A percentile compares a stretch with the other conserved stretches of the same genome.
Evolutionary conservation across 2,329 filamentous ascomycete species (phyloP).

Genomic region (Arthrobotrys entomopaga): DNA sequence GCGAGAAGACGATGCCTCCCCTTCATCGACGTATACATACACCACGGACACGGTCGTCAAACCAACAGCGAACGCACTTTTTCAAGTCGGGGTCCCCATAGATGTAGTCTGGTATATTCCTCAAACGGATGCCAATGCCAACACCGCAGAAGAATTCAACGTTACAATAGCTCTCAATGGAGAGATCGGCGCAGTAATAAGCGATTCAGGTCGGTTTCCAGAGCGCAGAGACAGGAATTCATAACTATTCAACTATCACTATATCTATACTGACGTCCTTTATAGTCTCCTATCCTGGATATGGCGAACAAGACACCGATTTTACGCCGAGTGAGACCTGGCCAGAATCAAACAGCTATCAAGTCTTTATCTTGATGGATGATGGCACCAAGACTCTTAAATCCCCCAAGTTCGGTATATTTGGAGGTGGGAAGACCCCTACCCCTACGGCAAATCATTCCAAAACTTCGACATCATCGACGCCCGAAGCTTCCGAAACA

Average conservation of each 20-base stretch:
- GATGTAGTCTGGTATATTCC: slow-evolving; percentile 50
- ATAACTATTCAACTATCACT: background rate
- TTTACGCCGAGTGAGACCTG: slow-evolving; percentile 38
- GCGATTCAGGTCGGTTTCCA: slow-evolving; percentile 24
- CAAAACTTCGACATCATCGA: slow-evolving; percentile 6
- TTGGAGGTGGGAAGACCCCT: slow-evolving; percentile 36
- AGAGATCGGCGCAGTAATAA: slow-evolving; percentile 13
- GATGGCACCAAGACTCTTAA: slow-evolving; percentile 39
- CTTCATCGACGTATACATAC: slow-evolving; percentile 38
- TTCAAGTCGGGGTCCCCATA: slow-evolving; percentile 37
- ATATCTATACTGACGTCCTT: background rate
- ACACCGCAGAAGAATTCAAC: slow-evolving; percentile 36
- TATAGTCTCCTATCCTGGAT: slow-evolving; percentile 36
- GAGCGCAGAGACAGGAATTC: background rate
- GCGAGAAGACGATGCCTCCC: slow-evolving; percentile 6
- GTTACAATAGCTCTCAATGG: slow-evolving; percentile 44
- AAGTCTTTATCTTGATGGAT: slow-evolving; percentile 41
- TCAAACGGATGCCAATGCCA: slow-evolving; percentile 18
- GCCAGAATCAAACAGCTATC: slow-evolving; percentile 47
- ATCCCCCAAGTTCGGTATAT: slow-evolving; percentile 41
- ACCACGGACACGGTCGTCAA: slow-evolving; percentile 39
- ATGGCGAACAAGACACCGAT: slow-evolving; percentile 37
- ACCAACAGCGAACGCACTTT: slow-evolving; percentile 43
- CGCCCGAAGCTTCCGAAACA: slow-evolving; percentile 24
- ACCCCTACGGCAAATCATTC: slow-evolving; percentile 1